phyloP scores from a whole-genome alignment of 2,329 filamentous ascomycete species.

The Colletotrichum lentis region DNA sequence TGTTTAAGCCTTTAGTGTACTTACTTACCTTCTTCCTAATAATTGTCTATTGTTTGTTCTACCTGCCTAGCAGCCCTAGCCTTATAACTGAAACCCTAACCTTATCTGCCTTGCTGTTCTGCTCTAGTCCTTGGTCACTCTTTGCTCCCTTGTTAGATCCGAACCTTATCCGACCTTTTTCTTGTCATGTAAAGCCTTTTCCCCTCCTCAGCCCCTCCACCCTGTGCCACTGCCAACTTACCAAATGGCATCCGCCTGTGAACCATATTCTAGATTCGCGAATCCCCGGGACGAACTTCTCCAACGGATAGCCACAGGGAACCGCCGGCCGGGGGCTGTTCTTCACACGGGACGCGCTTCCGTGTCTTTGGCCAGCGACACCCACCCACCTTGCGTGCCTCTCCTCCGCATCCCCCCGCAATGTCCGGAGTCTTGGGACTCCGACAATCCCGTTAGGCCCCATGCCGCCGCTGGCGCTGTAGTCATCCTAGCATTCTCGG shows the following conservation, averaged over 20 bases:
- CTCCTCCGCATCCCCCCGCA: slow-evolving; percentile 26
- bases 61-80: neutral
- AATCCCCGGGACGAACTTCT: neutral
- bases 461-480: slow-evolving; percentile 7
- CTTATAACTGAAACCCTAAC: slow-evolving; percentile 15
- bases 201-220: neutral
- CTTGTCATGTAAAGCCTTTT: slow-evolving; percentile 24
- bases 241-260: slow-evolving; percentile 4
- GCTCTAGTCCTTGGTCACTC: neutral
- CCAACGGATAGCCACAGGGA: neutral
- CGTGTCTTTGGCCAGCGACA: slow-evolving; percentile 4
- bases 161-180: slow-evolving; percentile 1
- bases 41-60: neutral
- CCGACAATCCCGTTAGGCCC: slow-evolving; percentile 21
- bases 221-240: slow-evolving; percentile 13
- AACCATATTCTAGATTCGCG: neutral
- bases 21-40: neutral
- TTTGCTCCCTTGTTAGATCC: slow-evolving; percentile 6
- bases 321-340: neutral
- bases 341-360: slow-evolving; percentile 9
- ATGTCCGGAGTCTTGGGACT: slow-evolving; percentile 12
- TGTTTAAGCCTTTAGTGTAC: neutral
- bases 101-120: neutral
- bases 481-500: neutral
- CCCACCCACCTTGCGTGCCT: slow-evolving; percentile 8